phyloP scores from a whole-genome alignment of 2,329 filamentous ascomycete species.

The Fragosphaeria purpurea region DNA sequence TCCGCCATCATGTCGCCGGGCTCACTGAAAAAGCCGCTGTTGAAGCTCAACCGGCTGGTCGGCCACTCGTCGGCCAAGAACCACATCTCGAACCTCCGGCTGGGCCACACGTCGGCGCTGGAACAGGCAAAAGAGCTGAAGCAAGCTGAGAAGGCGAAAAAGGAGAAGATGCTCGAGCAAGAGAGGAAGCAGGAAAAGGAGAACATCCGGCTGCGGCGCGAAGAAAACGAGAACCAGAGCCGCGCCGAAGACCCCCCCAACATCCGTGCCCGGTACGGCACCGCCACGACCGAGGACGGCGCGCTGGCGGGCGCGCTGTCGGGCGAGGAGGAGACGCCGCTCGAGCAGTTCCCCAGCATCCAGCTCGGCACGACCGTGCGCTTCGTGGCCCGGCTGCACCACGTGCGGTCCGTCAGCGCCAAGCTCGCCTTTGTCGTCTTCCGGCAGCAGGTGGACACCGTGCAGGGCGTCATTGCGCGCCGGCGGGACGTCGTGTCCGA shows the following conservation, averaged over 20 bases:
- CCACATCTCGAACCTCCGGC: slow-evolving; percentile 27
- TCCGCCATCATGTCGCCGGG: slow-evolving; percentile 20
- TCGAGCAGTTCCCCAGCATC: slow-evolving; percentile 13
- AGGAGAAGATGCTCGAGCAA: slow-evolving; percentile 23
- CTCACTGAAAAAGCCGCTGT: slow-evolving; percentile 25
- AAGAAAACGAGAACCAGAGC: slow-evolving; percentile 23
- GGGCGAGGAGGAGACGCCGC: slow-evolving; percentile 13
- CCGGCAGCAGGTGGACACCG: slow-evolving; percentile 70
- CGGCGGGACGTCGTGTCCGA: slow-evolving; percentile 51
- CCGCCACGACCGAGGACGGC: slow-evolving; percentile 10
- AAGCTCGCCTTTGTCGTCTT: slow-evolving; percentile 79
- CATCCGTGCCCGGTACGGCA: slow-evolving; percentile 22
- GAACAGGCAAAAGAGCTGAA: slow-evolving; percentile 20
- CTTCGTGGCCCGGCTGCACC: slow-evolving; percentile 66
- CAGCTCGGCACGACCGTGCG: slow-evolving; percentile 46
- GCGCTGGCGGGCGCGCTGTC: slow-evolving; percentile 13
- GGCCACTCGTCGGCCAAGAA: slow-evolving; percentile 28
- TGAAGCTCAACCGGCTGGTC: slow-evolving; percentile 28
- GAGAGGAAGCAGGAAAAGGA: slow-evolving; percentile 23
- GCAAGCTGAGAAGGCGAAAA: slow-evolving; percentile 18
- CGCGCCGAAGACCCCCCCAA: slow-evolving; percentile 19
- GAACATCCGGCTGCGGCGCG: slow-evolving; percentile 21
- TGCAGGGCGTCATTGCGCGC: slow-evolving; percentile 65
- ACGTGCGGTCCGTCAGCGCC: slow-evolving; percentile 70
- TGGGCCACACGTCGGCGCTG: slow-evolving; percentile 26